phyloP scores from a whole-genome alignment of 176 grass and related monocot species.

The Elymus sibiricus region DNA sequence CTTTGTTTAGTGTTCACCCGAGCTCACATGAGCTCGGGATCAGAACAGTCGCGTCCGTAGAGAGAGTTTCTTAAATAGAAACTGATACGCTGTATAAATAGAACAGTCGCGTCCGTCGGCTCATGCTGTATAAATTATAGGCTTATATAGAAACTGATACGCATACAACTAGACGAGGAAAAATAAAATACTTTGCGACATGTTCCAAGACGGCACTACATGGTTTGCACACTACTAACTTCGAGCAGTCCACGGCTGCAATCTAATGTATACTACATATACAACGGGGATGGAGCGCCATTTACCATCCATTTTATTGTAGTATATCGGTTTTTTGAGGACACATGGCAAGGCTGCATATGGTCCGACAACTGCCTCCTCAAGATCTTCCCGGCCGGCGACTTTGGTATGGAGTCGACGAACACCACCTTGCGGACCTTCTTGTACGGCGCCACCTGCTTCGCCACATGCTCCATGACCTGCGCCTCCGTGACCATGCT shows the following conservation, averaged over 20 bases:
- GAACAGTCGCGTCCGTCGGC: too few relatives aligned
- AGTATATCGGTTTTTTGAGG: neutral
- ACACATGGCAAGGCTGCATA: constrained; percentile 5
- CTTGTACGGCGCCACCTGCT: constrained; percentile 76
- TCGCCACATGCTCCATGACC: constrained; percentile 61
- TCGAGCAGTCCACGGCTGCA: neutral
- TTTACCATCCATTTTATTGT: neutral
- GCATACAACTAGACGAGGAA: too few relatives aligned
- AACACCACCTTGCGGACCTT: constrained; percentile 63
- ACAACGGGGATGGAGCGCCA: neutral
- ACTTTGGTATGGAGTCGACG: constrained; percentile 63
- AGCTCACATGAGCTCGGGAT: too few relatives aligned
- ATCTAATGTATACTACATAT: neutral
- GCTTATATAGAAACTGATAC: too few relatives aligned
- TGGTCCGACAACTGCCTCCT: constrained; percentile 51
- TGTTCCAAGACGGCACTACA: too few relatives aligned
- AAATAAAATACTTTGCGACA: too few relatives aligned
- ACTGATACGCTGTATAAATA: too few relatives aligned
- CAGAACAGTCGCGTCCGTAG: too few relatives aligned
- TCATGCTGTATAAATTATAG: too few relatives aligned
- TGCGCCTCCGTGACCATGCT: constrained; percentile 56
- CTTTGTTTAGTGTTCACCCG: too few relatives aligned
- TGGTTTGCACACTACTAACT: neutral
- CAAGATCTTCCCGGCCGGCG: constrained; percentile 63
- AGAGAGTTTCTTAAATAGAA: too few relatives aligned